Evolutionary conservation across 805 yeast genomes (phyloP), one percentile per base, ranked within the genome.

Genomic region (Sugiyamaella smithiae): DNA sequence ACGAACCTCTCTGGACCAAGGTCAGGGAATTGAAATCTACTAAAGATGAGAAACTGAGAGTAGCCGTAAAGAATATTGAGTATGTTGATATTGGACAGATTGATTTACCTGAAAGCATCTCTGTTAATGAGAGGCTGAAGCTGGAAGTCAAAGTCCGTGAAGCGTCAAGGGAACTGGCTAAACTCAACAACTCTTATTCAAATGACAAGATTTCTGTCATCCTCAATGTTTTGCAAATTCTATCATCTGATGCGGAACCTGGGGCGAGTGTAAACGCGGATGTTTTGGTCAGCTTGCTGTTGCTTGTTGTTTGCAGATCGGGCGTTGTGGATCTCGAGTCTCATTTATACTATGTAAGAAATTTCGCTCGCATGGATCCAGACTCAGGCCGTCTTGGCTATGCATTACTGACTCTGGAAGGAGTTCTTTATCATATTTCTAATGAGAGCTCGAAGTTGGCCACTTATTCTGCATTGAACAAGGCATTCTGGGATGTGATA

Each of bases 371-470:
- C 31, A 67, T 66, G n/a, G 72, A 72, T 33, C 59, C 71, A 5
- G 78, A 73, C 36, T 61, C 71, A 2, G 96, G 96, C 0, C 70
- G 78, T 20, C 64, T 77, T 25, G 95, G 87, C 8, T 91, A 91
- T 62, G 82, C 89, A 1, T 56, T 88, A 11, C 84, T 96, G 40
- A 88, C 96, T 4, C 70, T 89, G 38, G 96, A 89, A 57, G 96
- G 89, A 0, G 95, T 87, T 0, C 59, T 88, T 6, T 78, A 69
- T 48, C 91, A 84, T 59, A 69, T 88, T n/a, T 67, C 67, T 28
- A 66, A 73, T 8, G 75, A 74, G 41, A 40, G 67, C 6, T 66
- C 66, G 1, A 61, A 64, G 2, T 64, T 84, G 43, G 58, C 67
- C 2, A 50, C 57, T 1, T 60, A 69, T 8, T 79, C 90, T 0